phyloP scores from a whole-genome alignment of 2,329 filamentous ascomycete genomes.

The Colletotrichum sansevieriae region DNA sequence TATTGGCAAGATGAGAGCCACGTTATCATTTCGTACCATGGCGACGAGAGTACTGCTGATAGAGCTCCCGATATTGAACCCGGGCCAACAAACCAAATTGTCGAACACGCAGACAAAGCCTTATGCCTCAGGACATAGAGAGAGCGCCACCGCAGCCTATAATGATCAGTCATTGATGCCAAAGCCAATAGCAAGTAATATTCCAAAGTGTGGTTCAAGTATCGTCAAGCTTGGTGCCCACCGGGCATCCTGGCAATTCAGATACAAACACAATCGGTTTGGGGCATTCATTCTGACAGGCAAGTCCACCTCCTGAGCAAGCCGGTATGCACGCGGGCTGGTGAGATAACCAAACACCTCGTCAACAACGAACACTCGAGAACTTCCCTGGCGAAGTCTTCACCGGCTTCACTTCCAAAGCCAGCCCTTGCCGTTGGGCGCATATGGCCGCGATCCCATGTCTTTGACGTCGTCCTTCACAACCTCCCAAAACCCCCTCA shows the following conservation, averaged over 20 bases:
- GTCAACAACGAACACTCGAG: no score
- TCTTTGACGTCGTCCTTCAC: constrained; percentile 42
- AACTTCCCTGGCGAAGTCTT: no score
- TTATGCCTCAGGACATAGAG: constrained; percentile 37
- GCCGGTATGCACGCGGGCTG: no score
- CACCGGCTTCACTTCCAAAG: constrained; percentile 43
- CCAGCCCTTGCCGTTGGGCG: constrained; percentile 46
- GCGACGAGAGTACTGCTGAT: constrained; percentile 35
- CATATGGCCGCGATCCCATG: constrained; percentile 43
- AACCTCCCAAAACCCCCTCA: constrained; percentile 42
- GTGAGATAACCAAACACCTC: no score
- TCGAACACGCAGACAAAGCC: constrained; percentile 11
- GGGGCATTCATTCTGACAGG: no score
- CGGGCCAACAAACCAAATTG: constrained; percentile 30
- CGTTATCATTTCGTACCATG: constrained; percentile 21
- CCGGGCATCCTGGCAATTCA: no score
- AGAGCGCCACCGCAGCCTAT: constrained; percentile 66
- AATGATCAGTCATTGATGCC: constrained; percentile 84
- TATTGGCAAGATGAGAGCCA: no score
- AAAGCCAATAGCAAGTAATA: constrained; percentile 49
- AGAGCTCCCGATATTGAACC: constrained; percentile 38
- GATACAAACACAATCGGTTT: no score
- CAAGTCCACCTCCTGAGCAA: no score
- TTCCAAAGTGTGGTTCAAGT: neutral
- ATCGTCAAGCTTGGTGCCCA: constrained; percentile 44